Conservation (phyloP, 2,329 filamentous ascomycete species). For the Phyllosticta citrichinensis region DNA sequence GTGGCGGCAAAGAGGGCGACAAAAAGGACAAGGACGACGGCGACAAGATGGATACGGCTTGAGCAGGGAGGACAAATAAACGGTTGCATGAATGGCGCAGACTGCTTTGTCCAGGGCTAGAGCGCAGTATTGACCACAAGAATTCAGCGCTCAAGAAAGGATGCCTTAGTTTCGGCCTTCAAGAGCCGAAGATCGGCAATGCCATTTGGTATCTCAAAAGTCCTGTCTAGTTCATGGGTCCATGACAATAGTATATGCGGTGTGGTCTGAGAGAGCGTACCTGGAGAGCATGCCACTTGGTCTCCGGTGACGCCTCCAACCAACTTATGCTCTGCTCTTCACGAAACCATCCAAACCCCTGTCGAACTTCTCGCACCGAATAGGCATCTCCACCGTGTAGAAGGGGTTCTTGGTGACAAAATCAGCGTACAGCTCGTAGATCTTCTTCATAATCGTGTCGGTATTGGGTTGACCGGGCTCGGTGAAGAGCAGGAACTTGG, state of each 20-base stretch:
- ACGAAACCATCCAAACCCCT: conserved; percentile 73
- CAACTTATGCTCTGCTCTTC: conserved; percentile 32
- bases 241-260: not conserved
- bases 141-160: not conserved
- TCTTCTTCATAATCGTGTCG: conserved; percentile 68
- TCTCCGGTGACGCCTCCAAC: not conserved
- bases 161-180: not conserved
- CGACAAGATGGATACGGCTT: conserved; percentile 90
- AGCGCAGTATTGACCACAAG: not conserved
- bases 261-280: not conserved
- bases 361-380: conserved; percentile 92
- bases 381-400: conserved; percentile 95
- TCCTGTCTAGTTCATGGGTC: not conserved
- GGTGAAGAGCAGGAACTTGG: conserved; percentile 92
- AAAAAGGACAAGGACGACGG: conserved; percentile 46
- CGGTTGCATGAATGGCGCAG: not conserved
- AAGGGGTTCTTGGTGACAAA: conserved; percentile 99
- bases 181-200: not conserved
- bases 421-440: conserved; percentile 93
- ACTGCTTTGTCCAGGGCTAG: not conserved
- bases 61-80: conserved; percentile 17
- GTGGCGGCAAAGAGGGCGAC: conserved; percentile 24
- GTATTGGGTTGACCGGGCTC: conserved; percentile 81
- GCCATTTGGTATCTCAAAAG: not conserved
- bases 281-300: not conserved